Evolutionary conservation across 345 rosid genomes (phyloP), one percentile per base, ranked within the genome.

Genomic region (Arabis alpina): DNA sequence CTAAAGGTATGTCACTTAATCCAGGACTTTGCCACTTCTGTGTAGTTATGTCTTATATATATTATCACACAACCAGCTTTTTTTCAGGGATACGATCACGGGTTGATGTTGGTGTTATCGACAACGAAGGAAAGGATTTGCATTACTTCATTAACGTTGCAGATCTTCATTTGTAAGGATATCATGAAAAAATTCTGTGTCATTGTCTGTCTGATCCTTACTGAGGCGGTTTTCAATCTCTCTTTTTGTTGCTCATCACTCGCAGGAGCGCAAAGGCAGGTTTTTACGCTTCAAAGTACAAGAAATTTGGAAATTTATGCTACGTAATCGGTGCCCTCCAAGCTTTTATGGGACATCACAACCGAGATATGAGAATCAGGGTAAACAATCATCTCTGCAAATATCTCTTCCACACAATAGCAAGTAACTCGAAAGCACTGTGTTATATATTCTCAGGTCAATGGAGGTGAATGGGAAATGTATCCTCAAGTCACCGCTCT

Each of bases 211-310:
- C 54, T 54, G 34, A 40, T 68, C 47, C 34, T 14, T 48, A n/a
- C 1, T 59, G 30, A 53, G 57, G n/a, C 5, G n/a, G 28, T 61
- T 57, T 41, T 77, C 39, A 71, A 14, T 71, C 53, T 27, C 60
- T 52, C 11, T 28, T 40, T 61, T 62, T 67, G 37, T 39, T 67
- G 65, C 49, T 55, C 42, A 47, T 77, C 44, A 74, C 78, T 66
- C 45, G 45, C 84, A 94, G 99, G 92, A 94, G 93, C 60, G 99
- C 99, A 54, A 94, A 91, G 81, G 97, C 97, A 55, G 99, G 99
- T 15, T 91, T 82, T 75, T 86, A 84, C 73, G 98, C 98, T 52
- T 82, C 99, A 63, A 88, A 86, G 73, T 94, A 89, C 83, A 94
- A 92, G 85, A 87, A 80, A 77, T 90, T 85, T 70, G 92, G 96